These are phyloP conservation scores for Phytophthora aleatoria DNA, from an alignment of 352 stramenopile species.

Conservation along the genomic window DNA sequence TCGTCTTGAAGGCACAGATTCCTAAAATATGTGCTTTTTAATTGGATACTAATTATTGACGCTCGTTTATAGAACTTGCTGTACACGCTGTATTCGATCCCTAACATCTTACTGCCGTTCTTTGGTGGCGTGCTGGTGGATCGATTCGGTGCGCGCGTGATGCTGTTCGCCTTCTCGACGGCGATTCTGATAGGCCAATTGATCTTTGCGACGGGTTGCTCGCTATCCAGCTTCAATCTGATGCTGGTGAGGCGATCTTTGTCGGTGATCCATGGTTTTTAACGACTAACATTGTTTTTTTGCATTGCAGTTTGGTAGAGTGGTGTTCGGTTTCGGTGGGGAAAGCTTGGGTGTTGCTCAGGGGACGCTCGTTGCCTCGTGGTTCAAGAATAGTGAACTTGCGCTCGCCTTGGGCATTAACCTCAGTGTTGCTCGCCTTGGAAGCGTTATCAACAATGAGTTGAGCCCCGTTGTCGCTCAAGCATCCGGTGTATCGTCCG, in stretches of 20 bases:
- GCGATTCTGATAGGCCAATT: conserved; percentile 86
- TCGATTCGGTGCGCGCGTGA: conserved; percentile 82
- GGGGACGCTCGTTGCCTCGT: conserved; percentile 89
- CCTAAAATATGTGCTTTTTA: background rate
- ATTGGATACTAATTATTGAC: conserved; percentile 5
- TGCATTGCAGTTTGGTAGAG: conserved; percentile 68
- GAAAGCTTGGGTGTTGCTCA: conserved; percentile 92
- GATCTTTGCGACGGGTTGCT: conserved; percentile 88
- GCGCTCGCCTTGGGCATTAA: conserved; percentile 93
- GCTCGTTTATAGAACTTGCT: conserved; percentile 79
- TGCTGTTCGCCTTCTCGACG: conserved; percentile 86
- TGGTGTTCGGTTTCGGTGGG: conserved; percentile 93
- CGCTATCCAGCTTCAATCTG: conserved; percentile 74
- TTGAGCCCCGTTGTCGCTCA: conserved; percentile 83
- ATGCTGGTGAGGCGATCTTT: conserved; percentile 57
- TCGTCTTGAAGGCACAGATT: background rate
- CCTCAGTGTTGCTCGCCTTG: conserved; percentile 89
- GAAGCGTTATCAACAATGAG: conserved; percentile 94
- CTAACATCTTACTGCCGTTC: conserved; percentile 93
- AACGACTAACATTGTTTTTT: background rate
- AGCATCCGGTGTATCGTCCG: conserved; percentile 58
- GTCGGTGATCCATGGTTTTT: background rate
- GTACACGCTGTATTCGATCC: conserved; percentile 94
- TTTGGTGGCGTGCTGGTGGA: conserved; percentile 93
- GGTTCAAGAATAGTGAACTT: conserved; percentile 94